Percentiles rank a stretch among this genome's conserved stretches.
These are phyloP conservation scores for Tolypocladium guangdongense DNA, from an alignment of 2,329 filamentous ascomycete genomes.

Conservation along the genomic window DNA sequence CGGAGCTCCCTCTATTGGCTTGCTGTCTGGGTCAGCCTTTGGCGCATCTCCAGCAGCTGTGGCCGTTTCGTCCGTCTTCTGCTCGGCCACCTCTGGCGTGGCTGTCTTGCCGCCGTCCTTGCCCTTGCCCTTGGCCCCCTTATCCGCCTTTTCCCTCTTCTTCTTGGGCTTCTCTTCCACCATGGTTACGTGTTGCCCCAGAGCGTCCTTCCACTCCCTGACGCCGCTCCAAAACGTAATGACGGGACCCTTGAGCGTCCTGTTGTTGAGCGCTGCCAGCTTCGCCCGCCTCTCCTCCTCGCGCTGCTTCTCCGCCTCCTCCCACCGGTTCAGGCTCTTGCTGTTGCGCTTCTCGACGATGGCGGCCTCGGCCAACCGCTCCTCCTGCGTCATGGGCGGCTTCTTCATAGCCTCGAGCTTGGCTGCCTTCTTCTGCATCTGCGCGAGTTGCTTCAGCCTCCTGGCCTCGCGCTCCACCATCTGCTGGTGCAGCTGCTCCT, in stretches of 20 bases:
- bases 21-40: background rate
- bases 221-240: conserved; percentile 92
- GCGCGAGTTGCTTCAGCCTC: conserved; percentile 57
- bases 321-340: conserved; percentile 87
- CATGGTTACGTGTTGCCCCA: conserved; percentile 54
- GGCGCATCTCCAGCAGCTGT: background rate
- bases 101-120: conserved; percentile 13
- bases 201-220: conserved; percentile 66
- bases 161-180: conserved; percentile 52
- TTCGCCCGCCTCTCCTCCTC: conserved; percentile 74
- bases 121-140: conserved; percentile 18
- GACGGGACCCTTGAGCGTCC: conserved; percentile 78
- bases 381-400: conserved; percentile 74
- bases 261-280: conserved; percentile 77
- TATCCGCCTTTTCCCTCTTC: conserved; percentile 35
- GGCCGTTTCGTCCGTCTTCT: conserved; percentile 4
- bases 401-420: conserved; percentile 65
- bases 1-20: background rate
- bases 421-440: conserved; percentile 58
- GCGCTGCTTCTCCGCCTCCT: conserved; percentile 80
- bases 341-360: conserved; percentile 76
- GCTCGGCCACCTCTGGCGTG: conserved; percentile 5
- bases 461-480: conserved; percentile 63
- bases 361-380: conserved; percentile 73
- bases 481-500: conserved; percentile 55